Base-by-base conservation (phyloP, 2,329 filamentous ascomycete species). In the Microsporum audouinii region DNA sequence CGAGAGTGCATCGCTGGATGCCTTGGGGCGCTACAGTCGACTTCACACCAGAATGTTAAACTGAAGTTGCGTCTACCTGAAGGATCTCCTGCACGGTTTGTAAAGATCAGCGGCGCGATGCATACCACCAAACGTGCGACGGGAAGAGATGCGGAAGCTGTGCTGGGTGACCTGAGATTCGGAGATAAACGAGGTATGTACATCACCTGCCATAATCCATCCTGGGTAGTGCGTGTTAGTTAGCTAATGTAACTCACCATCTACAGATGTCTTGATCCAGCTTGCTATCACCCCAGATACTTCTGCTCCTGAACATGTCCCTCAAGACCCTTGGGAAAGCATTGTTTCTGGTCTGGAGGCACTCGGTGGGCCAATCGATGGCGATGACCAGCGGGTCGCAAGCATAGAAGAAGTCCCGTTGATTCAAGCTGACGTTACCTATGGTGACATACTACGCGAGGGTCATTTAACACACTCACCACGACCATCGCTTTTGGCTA, bases 11-110 rank as follows among this genome's bases (percentile, higher is more conserved):
- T 96, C 51, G 94, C 91, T 29, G 94, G 94, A 49, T 97, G 92
- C 69, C 79, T 99, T 33, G 94, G 94, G 55, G 86, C 90, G 12
- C 82, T 97, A 71, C 94, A 99, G 74, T 91, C 89, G 1, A 87
- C 90, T 33, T 97, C 94, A n/a, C 94, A 99, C 72, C 94, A 97
- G 72, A 97, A 97, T 70, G 94, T 95, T 61, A 96, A 95, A 78
- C 82, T 99, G 60, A 96, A 95, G 78, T 84, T 99, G 61, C 89
- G 89, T 68, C 78, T 99, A 5, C 94, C 94, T 0, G 94, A 99
- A 76, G 94, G 94, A 23, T 99, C 94, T 2, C 94, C 92, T 0
- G 94, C 94, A 68, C 96, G 96, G 71, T 99, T 99, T 72, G 89
- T 96, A 73, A 99, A 99, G 77, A 97, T 99, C 70, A 96, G 90